These are phyloP conservation scores for Apiotrichum gracile DNA, from an alignment of 1,284 basidiomycete genomes.

Conservation along the genomic window DNA sequence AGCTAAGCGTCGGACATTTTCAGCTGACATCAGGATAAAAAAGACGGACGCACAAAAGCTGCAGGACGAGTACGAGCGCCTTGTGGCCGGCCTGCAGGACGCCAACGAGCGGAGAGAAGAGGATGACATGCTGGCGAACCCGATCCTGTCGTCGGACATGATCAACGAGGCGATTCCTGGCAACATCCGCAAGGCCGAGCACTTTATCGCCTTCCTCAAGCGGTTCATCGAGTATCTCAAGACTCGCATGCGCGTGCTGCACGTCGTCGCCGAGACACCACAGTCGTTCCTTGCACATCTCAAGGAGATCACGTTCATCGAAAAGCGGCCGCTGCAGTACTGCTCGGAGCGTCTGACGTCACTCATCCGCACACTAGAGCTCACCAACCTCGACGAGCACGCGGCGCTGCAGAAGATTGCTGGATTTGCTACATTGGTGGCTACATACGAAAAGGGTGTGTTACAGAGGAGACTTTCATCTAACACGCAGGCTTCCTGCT, in stretches of 20 bases:
- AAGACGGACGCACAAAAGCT: conserved; percentile 86
- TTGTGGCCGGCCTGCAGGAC: conserved; percentile 91
- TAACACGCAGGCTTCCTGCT: conserved; percentile 73
- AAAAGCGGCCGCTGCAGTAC: conserved; percentile 92
- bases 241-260: conserved; percentile 96
- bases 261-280: conserved; percentile 99
- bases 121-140: conserved; percentile 84
- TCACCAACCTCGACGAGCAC: conserved; percentile 87
- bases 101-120: conserved; percentile 57
- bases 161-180: conserved; percentile 93
- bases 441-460: conserved; percentile 94
- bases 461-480: conserved; percentile 2
- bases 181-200: conserved; percentile 97
- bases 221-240: conserved; percentile 99
- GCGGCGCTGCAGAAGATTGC: conserved; percentile 91
- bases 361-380: conserved; percentile 84
- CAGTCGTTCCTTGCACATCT: conserved; percentile 97
- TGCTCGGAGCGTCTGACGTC: conserved; percentile 94
- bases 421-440: conserved; percentile 90
- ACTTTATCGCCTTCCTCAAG: conserved; percentile 97
- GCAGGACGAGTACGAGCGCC: conserved; percentile 94
- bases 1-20: conserved; percentile 21
- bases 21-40: conserved; percentile 65
- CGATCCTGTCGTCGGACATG: conserved; percentile 93
- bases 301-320: conserved; percentile 98